Evolutionary conservation across 352 stramenopile genomes (phyloP), one percentile per base, ranked within the genome.

Genomic region (Phytophthora syringae): DNA sequence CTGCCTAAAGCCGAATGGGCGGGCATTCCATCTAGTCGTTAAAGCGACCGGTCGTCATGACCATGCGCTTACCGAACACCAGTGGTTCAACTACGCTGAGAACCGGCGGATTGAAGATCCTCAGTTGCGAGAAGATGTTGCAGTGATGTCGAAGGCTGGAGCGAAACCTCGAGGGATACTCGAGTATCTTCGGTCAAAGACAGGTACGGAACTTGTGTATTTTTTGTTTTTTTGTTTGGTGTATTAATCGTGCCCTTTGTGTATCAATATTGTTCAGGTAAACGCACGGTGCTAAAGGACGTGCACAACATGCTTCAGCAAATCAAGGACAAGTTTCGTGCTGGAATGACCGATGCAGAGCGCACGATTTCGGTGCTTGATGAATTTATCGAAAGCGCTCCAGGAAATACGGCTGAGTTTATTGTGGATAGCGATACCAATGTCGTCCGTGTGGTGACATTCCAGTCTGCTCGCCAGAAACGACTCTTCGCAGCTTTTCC

Each of bases 221-320:
- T 21, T 42, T 42, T n/a, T 15, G n/a, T n/a, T n/a, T 6, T 21
- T 42, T 42, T n/a, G 4, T 49, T 40, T 43, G 25, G 43, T 63
- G 5, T 7, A 5, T 16, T 13, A 39, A 36, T 25, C 10, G 32
- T 55, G 5, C 2, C 3, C 7, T 24, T n/a, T 16, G 2, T 30
- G 15, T 50, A 1, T 32, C 30, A 25, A 22, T 45, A n/a, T 12
- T 24, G 7, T 42, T 5, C 18, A 56, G 45, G 55, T 16, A 50
- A 64, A 18, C 45, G 43, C 5, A 50, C 45, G 1, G 7, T 16
- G 3, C 21, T 64, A 1, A 30, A 43, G 5, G 45, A 56, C 25
- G 45, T 64, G 0, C 55, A 55, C 43, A 63, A 63, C 30, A 63
- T 63, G 22, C 25, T 64, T 16, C 40, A 60, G 34, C 21, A 28